phyloP scores from a whole-genome alignment of 352 stramenopile species.

The Pythium rhizo-oryzae region DNA sequence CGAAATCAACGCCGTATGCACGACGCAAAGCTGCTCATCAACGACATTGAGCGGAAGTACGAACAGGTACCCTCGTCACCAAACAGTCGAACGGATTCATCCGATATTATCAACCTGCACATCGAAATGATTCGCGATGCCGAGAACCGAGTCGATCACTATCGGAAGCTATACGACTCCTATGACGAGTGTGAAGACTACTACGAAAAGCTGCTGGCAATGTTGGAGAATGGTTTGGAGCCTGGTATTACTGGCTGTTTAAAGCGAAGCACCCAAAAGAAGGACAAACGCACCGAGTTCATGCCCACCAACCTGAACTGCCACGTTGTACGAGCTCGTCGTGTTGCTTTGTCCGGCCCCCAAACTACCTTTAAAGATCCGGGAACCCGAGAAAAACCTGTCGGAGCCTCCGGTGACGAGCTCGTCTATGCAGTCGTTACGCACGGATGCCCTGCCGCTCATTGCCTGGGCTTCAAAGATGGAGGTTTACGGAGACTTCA shows the following conservation, averaged over 20 bases:
- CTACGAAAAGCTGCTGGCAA: constrained; percentile 63
- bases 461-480: constrained; percentile 86
- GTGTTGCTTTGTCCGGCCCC: constrained; percentile 47
- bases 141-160: constrained; percentile 59
- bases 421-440: constrained; percentile 77
- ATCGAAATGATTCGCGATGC: constrained; percentile 50
- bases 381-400: constrained; percentile 19
- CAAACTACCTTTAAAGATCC: constrained; percentile 15
- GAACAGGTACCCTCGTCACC: constrained; percentile 38
- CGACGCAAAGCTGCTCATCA: constrained; percentile 49
- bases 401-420: constrained; percentile 44
- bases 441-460: constrained; percentile 78
- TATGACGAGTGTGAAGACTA: constrained; percentile 76
- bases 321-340: constrained; percentile 71
- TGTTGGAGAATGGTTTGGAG: constrained; percentile 78
- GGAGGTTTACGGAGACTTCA: constrained; percentile 70
- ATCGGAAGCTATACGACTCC: constrained; percentile 55
- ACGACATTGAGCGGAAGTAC: constrained; percentile 65
- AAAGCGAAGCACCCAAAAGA: constrained; percentile 88
- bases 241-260: constrained; percentile 82
- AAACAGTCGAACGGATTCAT: constrained; percentile 24
- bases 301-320: constrained; percentile 89
- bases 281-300: constrained; percentile 82
- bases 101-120: constrained; percentile 37
- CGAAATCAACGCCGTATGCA: constrained; percentile 71